Evolutionary conservation across 1,284 basidiomycete species (phyloP), one percentile per base, ranked within the genome.

Genomic region (Boletus smithii): DNA sequence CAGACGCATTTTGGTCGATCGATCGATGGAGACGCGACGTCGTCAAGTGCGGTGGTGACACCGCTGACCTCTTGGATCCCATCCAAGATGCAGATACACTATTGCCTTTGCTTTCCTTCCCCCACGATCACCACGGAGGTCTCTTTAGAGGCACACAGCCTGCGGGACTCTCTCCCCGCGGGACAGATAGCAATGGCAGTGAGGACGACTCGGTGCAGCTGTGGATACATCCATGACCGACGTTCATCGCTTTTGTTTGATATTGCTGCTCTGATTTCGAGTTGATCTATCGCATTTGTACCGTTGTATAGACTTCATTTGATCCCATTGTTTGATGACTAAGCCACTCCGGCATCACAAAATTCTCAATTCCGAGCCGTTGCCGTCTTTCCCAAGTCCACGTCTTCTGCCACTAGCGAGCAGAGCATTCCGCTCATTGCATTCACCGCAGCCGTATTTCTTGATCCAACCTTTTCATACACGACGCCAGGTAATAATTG

Each of bases 11-110:
- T 22, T 44, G 18, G 37, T 58, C 52, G 8, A 60, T 59, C 23
- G 58, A 59, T 40, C 54, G 39, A 13, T 59, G 57, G 59, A 62
- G 57, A 46, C 57, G 35, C 31, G 43, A 52, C 32, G 45, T 59
- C 13, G 46, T 48, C 26, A 34, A 48, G 27, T 40, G 43, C 26
- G 39, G 26, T n/a, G 42, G 39, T 22, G 41, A 9, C 30, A 32
- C 29, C 16, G 10, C 44, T 4, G 48, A 39, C 24, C 59, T 56
- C 27, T 35, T 61, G 34, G 59, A 59, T 20, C 48, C 48, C 32
- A 48, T 57, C 22, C 57, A 59, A 5, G 57, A 56, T 16, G 23
- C 26, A 14, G 56, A 49, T 5, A 13, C 38, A 5, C 38, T 44
- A 1, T 9, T 54, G 4, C 34, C 59, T 8, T 20, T 58, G 2